Conservation (phyloP, 345 rosid genomes). For the Raphanus sativus region DNA sequence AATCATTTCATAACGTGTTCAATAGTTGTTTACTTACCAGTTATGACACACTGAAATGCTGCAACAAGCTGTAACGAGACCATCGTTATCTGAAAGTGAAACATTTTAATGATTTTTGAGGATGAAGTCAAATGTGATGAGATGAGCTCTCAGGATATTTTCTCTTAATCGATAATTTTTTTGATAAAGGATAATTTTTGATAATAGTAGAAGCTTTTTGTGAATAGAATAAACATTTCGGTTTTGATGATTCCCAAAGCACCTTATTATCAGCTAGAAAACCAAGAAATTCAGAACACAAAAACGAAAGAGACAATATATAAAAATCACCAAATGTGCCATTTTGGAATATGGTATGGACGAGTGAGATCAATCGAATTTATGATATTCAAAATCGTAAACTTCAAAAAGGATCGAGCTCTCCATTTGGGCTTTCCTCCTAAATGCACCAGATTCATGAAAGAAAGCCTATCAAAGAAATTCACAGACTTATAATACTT, state of each 20-base stretch:
- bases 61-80: conserved; percentile 22
- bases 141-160: conserved; percentile 32
- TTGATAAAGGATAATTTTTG: neutral
- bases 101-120: conserved; percentile 4
- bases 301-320: neutral
- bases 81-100: conserved; percentile 28
- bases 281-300: neutral
- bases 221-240: conserved; percentile 2
- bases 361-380: neutral
- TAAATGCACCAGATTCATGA: neutral
- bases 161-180: neutral
- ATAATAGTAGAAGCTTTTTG: conserved; percentile 1
- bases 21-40: conserved; percentile 5
- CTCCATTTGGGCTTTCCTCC: neutral
- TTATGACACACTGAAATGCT: conserved; percentile 9
- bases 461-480: too few species aligned
- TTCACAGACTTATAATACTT: too few species aligned
- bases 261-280: conserved; percentile 12
- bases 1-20: conserved; percentile 6
- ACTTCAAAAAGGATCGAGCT: neutral
- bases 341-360: neutral
- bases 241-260: conserved; percentile 36
- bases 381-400: neutral
- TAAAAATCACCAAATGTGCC: conserved; percentile 1
- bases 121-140: conserved; percentile 30